Percentiles rank a stretch among this genome's conserved stretches.
These are phyloP conservation scores for Meyerozyma sp. DNA, from an alignment of 1,139 yeast genomes.

Conservation along the genomic window DNA sequence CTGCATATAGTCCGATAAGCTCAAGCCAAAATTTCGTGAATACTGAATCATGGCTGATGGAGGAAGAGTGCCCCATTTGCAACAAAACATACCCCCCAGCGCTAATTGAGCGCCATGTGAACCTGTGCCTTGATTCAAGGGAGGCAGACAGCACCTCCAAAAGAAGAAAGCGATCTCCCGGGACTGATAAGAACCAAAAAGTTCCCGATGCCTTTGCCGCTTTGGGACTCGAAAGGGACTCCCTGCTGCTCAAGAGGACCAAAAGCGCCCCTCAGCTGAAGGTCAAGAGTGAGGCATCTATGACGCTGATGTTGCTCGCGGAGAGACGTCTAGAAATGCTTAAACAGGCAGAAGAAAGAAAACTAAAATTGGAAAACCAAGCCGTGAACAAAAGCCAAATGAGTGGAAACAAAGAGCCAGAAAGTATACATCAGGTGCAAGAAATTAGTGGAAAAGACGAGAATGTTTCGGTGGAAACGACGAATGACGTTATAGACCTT, in stretches of 20 bases:
- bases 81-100: conserved; percentile 6
- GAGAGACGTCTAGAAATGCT: neutral
- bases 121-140: conserved; percentile 10
- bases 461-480: neutral
- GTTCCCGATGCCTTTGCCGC: conserved; percentile 9
- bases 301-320: neutral
- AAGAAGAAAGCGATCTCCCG: neutral
- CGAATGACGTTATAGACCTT: neutral
- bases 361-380: neutral
- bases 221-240: conserved; percentile 9
- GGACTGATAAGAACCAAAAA: neutral
- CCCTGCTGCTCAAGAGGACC: conserved; percentile 1
- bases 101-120: conserved; percentile 11
- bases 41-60: conserved; percentile 2
- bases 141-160: conserved; percentile 1
- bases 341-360: neutral
- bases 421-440: neutral
- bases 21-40: neutral
- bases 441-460: neutral
- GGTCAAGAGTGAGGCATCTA: neutral
- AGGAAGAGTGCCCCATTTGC: conserved; percentile 11
- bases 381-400: neutral
- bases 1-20: neutral
- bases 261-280: neutral
- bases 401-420: neutral